phyloP scores from a whole-genome alignment of 176 grass and related monocot genomes.

The Eleusine indica region DNA sequence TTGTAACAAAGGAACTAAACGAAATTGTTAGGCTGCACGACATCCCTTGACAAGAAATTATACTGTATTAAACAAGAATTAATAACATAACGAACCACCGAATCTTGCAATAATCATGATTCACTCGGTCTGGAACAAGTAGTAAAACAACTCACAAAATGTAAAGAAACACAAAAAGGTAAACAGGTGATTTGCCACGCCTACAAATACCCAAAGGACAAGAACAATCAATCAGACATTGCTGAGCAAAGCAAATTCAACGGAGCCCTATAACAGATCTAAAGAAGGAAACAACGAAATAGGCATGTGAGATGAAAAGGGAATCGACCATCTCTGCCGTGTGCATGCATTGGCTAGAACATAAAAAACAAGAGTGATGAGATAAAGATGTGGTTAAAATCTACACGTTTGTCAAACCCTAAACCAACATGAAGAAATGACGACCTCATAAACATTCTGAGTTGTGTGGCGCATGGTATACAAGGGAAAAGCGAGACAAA shows the following conservation, averaged over 20 bases:
- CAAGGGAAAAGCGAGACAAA: not conserved
- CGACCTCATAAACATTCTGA: conserved; percentile 1
- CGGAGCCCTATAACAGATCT: not conserved
- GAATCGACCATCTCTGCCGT: not conserved
- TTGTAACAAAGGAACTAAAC: not conserved
- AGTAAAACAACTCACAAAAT: not conserved
- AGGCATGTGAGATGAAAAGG: not conserved
- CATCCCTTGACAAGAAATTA: not conserved
- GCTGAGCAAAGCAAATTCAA: not conserved
- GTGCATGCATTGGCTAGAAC: not conserved
- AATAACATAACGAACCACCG: not conserved
- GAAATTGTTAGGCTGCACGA: not conserved
- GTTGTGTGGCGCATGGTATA: not conserved
- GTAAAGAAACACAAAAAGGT: not conserved
- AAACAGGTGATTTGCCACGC: not conserved
- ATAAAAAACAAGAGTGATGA: not conserved
- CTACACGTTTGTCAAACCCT: conserved; percentile 34
- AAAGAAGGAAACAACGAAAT: conserved; percentile 8
- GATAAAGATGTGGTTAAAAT: conserved; percentile 1
- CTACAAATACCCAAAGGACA: not conserved
- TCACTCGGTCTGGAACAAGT: not conserved
- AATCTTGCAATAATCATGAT: conserved; percentile 13
- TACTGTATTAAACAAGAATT: not conserved
- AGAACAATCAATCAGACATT: not conserved
- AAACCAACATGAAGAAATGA: not conserved